phyloP scores from a whole-genome alignment of 176 grass and related monocot species.

The Ensete ventricosum region DNA sequence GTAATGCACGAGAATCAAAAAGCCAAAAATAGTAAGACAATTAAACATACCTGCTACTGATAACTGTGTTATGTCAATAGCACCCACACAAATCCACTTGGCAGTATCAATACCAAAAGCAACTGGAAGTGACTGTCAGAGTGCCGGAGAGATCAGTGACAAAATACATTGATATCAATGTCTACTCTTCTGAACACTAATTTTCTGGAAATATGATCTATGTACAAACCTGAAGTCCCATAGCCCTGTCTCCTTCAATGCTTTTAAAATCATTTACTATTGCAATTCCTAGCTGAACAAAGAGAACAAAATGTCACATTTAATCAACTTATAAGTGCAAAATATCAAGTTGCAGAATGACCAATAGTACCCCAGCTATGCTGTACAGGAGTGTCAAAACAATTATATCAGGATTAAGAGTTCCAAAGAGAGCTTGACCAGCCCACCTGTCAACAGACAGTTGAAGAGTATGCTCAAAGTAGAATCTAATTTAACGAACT shows the following conservation, averaged over 20 bases:
- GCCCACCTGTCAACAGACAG: conserved; percentile 55
- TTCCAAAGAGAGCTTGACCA: conserved; percentile 93
- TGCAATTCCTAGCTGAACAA: conserved; percentile 51
- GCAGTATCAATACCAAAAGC: conserved; percentile 89
- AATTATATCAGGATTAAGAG: conserved; percentile 84
- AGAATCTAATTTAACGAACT: conserved; percentile 1
- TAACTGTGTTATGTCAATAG: conserved; percentile 92
- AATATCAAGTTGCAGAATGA: conserved; percentile 14
- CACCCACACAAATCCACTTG: conserved; percentile 98
- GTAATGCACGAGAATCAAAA: neutral
- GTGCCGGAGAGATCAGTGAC: neutral
- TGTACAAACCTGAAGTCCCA: conserved; percentile 59
- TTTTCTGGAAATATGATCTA: conserved; percentile 9
- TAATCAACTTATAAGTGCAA: conserved; percentile 6
- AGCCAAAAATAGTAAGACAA: neutral
- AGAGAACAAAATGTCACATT: conserved; percentile 11
- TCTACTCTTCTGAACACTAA: neutral
- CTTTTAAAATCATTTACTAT: conserved; percentile 82
- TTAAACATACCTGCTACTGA: conserved; percentile 58
- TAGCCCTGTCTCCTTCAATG: conserved; percentile 54
- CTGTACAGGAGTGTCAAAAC: conserved; percentile 84
- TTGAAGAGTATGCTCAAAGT: neutral
- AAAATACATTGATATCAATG: neutral
- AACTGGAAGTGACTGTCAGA: conserved; percentile 83
- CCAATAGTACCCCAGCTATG: conserved; percentile 63